Base-by-base conservation (phyloP, 2,329 filamentous ascomycete genomes). In the Verticillium dahliae region DNA sequence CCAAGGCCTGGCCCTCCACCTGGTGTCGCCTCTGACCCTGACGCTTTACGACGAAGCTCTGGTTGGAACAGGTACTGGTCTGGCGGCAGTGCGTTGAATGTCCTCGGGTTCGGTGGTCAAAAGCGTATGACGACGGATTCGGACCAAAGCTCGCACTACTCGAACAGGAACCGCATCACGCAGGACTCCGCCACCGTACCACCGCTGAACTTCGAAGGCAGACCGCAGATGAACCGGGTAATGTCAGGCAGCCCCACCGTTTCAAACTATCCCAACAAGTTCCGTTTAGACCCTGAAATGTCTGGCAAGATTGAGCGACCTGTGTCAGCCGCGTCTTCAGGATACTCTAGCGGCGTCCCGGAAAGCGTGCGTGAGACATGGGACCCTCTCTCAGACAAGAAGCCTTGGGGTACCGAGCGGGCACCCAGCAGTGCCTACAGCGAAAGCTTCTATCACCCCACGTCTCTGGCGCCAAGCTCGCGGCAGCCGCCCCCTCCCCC, bases 41-140 rank as follows among this genome's bases (percentile, higher is more conserved):
- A 78, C 57, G 75, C 74, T 55, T 75, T 78, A 22, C 80, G 86
- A 61, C 81, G 85, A 69, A 90, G 87, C 67, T 91, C 88, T 3
- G 88, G 88, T 57, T 92, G 89, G 89, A 91, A 90, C 72, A 79
- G 85, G 60, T 92, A 91, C 74, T 92, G 90, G 84, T 90, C 88
- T 14, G 88, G 88, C 58, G 89, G 89, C 60, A 90, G 88, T 66
- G 83, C 87, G 7, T 75, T 88, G 61, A 88, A 88, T 68, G 83
- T 89, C 31, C 77, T 90, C 7, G 86, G 85, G 14, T 83, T 87
- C 59, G 85, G 83, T 14, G 72, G 71, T 65, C 70, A 76, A 39
- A 77, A 80, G 69, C 73, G 81, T 65, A 74, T 76, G 38, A 88
- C 84, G 0, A 76, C 80, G n/a, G 77, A 71, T 22, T 87, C 82